These are phyloP conservation scores for Terana coerulea DNA, from an alignment of 768 basidiomycete species.

Conservation along the genomic window DNA sequence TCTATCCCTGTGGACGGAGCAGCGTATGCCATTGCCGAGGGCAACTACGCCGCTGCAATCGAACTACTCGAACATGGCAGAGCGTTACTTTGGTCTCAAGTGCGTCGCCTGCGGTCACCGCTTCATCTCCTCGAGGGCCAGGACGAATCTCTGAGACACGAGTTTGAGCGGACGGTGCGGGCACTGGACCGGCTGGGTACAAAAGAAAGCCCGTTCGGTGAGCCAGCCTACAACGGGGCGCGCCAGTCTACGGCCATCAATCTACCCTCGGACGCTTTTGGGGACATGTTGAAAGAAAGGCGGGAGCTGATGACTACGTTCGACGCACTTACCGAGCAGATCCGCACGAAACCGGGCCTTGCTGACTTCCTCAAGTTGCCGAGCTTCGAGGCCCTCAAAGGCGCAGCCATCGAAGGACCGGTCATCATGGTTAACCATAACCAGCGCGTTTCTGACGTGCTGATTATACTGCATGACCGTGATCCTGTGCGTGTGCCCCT, in stretches of 20 bases:
- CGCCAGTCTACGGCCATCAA: no score
- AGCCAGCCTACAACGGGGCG: no score
- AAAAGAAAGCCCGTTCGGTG: no score
- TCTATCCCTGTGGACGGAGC: no score
- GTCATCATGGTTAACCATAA: slow-evolving; percentile 34
- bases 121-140: slow-evolving; percentile 15
- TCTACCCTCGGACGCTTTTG: not conserved
- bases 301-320: slow-evolving; percentile 8
- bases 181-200: no score
- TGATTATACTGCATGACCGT: slow-evolving; percentile 22
- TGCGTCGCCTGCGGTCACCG: slow-evolving; percentile 14
- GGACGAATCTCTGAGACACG: no score
- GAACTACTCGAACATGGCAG: slow-evolving; percentile 24
- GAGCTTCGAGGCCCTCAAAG: slow-evolving; percentile 23
- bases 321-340: slow-evolving; percentile 21
- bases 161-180: no score
- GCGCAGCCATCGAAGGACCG: slow-evolving; percentile 30
- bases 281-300: not conserved
- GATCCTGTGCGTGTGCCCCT: slow-evolving; percentile 12
- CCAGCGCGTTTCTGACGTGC: slow-evolving; percentile 32
- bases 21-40: no score
- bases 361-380: slow-evolving; percentile 26
- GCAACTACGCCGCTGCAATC: slow-evolving; percentile 12
- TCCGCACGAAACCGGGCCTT: slow-evolving; percentile 30
- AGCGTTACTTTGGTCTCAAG: slow-evolving; percentile 21